Base-by-base conservation (phyloP, 176 grass and related monocot genomes). In the Ananas comosus region DNA sequence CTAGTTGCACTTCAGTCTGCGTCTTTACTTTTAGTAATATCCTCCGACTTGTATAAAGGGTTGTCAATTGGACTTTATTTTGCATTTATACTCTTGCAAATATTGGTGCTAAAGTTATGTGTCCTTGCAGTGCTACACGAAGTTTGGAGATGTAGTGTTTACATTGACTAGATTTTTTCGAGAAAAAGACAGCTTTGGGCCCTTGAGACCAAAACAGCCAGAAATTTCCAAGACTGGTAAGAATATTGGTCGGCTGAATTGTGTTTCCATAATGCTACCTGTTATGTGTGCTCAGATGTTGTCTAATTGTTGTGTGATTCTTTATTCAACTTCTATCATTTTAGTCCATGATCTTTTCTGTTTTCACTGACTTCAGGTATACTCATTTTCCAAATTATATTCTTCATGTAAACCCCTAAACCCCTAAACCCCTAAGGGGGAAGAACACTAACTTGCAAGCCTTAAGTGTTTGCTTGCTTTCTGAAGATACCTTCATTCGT, bases 91-190 rank as follows among this genome's bases (percentile, higher is more conserved):
- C 13, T 65, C 33, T 27, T 65, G 11, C 23, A 50, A 48, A 75
- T 53, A 14, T 11, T 18, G 49, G 12, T 11, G 19, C 50, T 18
- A 48, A 10, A 17, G 16, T 24, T 9, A 56, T 57, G 13, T 72
- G 68, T 78, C 66, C 74, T 59, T 88, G 76, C 81, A 97, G 89
- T 83, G 79, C 74, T 90, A 97, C 69, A 66, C 84, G 50, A 97
- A 90, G 17, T 97, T 92, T 83, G 93, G 93, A 72, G 84, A 97
- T 76, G 82, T 92, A 71, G 74, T 90, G 51, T 88, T 85, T 75
- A 87, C 83, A 22, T 67, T 92, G 75, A 92, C 94, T 56, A 79
- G 23, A 72, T 97, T 97, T 87, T 97, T 97, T 77, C 81, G 84
- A 74, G 86, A 90, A 64, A 92, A 85, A 84, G 80, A 69, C 74